A percentile compares a stretch with the other conserved stretches of the same genome.
Evolutionary conservation across 1,284 basidiomycete species (phyloP).

Genomic region (Marasmius tenuissimus): DNA sequence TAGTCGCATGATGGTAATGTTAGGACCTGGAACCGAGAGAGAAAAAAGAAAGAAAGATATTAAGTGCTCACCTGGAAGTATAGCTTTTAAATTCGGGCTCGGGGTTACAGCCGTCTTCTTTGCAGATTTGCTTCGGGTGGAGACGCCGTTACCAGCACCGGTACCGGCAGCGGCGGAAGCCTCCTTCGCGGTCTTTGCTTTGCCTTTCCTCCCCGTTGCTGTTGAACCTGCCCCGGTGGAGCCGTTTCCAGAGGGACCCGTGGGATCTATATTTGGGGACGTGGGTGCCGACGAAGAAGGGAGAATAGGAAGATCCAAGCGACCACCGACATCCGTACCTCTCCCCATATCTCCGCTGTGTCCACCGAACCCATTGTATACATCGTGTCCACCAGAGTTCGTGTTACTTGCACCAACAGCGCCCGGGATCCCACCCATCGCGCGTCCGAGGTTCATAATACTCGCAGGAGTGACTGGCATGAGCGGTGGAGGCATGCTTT

Average conservation of each 20-base stretch:
- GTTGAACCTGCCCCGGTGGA: slow-evolving; percentile 26
- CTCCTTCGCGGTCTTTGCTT: slow-evolving; percentile 26
- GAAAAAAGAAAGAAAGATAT: not conserved
- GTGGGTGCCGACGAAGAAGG: slow-evolving; percentile 8
- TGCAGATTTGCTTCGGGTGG: slow-evolving; percentile 16
- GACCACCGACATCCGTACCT: not conserved
- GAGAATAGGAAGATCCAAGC: not conserved
- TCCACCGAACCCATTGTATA: not conserved
- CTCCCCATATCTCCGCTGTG: not conserved
- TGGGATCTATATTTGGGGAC: slow-evolving; percentile 13
- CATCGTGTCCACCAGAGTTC: slow-evolving; percentile 36
- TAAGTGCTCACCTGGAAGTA: slow-evolving; percentile 58
- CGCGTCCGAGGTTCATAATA: slow-evolving; percentile 79
- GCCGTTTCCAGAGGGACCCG: slow-evolving; percentile 26
- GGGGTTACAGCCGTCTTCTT: slow-evolving; percentile 8
- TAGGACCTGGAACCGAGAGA: too few relatives aligned
- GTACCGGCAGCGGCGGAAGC: slow-evolving; percentile 20
- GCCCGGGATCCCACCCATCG: not conserved
- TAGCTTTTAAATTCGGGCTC: slow-evolving; percentile 48
- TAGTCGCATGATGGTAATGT: not conserved
- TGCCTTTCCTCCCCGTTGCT: slow-evolving; percentile 13
- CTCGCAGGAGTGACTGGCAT: slow-evolving; percentile 84
- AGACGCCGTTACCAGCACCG: slow-evolving; percentile 14
- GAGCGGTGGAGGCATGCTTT: slow-evolving; percentile 34
- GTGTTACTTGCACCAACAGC: slow-evolving; percentile 43